Base-by-base conservation (phyloP, 768 basidiomycete genomes). In the Zangia roseola region DNA sequence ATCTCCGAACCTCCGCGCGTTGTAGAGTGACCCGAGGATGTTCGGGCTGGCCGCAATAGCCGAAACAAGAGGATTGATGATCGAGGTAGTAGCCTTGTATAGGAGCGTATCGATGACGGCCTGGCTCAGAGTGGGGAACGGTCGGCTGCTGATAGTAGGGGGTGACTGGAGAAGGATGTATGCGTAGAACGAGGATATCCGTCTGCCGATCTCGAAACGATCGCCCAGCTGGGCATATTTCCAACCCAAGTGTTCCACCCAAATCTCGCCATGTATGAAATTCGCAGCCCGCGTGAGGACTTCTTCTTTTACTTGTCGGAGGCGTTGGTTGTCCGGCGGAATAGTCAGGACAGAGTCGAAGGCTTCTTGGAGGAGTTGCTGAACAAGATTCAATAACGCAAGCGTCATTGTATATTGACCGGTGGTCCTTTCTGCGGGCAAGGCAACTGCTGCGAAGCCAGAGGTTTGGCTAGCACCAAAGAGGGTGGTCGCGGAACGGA, bases 201-300 rank as follows among this genome's bases (percentile, higher is more conserved):
- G 73, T 44, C 78, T 74, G 17, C 86, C 86, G 40, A 97, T 86
- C 70, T 91, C 88, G 59, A 91, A 94, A 33, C 88, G 79, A 61
- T 91, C 88, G 5, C 86, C 85, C 12, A 94, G 74, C 47, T 86
- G 85, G 5, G 74, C 73, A 55, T 93, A 97, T 63, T 89, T 88
- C 94, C 94, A 97, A 3, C 83, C 80, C 33, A 83, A 64, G 64
- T 91, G 88, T 57, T 88, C 86, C 1, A 86, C 79, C 94, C 94
- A 97, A 17, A 95, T 83, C 63, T 94, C 89, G 8, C 81, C 80
- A 58, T 93, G 90, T 9, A 94, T 79, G 53, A 94, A 91, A 5
- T 76, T 75, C 12, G 83, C 75, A 0, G 89, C 91, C 28, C 89
- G 82, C 40, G 88, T 69, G 20, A 94, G 74, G 5, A 94, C 91